phyloP scores from a whole-genome alignment of 129 eudicot genomes.

The Arctium lappa region DNA sequence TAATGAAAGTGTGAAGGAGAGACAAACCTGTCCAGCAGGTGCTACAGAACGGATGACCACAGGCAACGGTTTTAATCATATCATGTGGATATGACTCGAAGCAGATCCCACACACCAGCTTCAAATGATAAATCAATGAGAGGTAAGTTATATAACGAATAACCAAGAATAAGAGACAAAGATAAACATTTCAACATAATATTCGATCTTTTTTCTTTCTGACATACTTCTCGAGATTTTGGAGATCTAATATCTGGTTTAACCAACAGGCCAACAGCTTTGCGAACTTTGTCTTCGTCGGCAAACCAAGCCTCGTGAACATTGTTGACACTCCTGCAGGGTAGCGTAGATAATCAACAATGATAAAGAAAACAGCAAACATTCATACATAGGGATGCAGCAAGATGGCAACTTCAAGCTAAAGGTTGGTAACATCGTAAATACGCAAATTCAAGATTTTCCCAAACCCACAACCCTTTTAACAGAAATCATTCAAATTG shows the following conservation, averaged over 20 bases:
- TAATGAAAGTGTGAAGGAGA: not conserved
- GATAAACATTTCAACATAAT: not conserved
- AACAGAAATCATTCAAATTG: not conserved
- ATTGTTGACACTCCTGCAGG: constrained; percentile 62
- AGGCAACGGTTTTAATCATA: constrained; percentile 14
- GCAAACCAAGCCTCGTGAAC: constrained; percentile 91
- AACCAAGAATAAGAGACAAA: not conserved
- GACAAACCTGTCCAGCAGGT: constrained; percentile 37
- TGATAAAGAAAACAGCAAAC: not conserved
- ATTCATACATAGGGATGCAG: not conserved
- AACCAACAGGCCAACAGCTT: constrained; percentile 27
- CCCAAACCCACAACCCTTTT: not conserved
- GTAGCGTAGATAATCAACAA: not conserved
- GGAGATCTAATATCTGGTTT: constrained; percentile 12
- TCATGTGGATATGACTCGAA: constrained; percentile 14
- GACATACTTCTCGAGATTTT: constrained; percentile 44
- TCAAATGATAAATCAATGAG: not conserved
- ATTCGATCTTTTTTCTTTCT: not conserved
- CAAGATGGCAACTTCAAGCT: not conserved
- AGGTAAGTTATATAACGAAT: not conserved
- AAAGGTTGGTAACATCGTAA: not conserved
- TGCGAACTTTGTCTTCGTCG: constrained; percentile 52
- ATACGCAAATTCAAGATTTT: not conserved
- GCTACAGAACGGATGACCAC: constrained; percentile 46
- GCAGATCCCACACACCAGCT: constrained; percentile 44